Percentiles rank a stretch among this genome's conserved stretches.
These are phyloP conservation scores for Byssothecium circinans DNA, from an alignment of 2,329 filamentous ascomycete species.

Conservation along the genomic window DNA sequence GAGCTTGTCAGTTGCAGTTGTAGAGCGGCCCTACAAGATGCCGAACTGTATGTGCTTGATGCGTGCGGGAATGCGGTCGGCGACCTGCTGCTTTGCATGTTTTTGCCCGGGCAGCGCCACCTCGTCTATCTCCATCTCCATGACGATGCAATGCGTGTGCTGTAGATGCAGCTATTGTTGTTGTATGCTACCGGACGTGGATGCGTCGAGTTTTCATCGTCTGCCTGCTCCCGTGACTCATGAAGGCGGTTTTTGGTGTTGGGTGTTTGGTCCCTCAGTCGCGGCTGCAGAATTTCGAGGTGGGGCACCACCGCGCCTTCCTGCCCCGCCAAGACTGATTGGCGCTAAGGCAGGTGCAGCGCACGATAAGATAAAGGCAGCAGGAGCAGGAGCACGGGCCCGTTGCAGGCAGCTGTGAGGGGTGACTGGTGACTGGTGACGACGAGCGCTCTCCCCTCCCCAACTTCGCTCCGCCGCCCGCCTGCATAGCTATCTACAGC, in stretches of 20 bases:
- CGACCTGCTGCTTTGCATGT: constrained; percentile 78
- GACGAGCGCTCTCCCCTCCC: too few species aligned
- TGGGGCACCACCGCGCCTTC: constrained; percentile 9
- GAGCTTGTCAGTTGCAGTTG: constrained; percentile 1
- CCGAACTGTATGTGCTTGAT: constrained; percentile 95
- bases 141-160: neutral
- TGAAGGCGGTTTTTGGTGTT: neutral
- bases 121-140: constrained; percentile 20
- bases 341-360: constrained; percentile 2
- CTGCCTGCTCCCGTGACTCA: neutral
- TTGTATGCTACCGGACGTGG: neutral
- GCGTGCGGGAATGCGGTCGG: constrained; percentile 84
- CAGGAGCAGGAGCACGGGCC: neutral
- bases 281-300: constrained; percentile 6
- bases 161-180: neutral
- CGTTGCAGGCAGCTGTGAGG: constrained; percentile 5
- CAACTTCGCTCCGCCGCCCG: too few species aligned
- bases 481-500: too few species aligned
- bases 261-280: neutral
- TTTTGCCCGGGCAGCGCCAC: constrained; percentile 19
- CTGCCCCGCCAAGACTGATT: neutral
- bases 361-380: constrained; percentile 7
- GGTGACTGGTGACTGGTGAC: neutral
- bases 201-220: neutral
- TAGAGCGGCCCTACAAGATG: constrained; percentile 64